Evolutionary conservation across 2,329 filamentous ascomycete species (phyloP).

Genomic region (Botryotinia globosa): DNA sequence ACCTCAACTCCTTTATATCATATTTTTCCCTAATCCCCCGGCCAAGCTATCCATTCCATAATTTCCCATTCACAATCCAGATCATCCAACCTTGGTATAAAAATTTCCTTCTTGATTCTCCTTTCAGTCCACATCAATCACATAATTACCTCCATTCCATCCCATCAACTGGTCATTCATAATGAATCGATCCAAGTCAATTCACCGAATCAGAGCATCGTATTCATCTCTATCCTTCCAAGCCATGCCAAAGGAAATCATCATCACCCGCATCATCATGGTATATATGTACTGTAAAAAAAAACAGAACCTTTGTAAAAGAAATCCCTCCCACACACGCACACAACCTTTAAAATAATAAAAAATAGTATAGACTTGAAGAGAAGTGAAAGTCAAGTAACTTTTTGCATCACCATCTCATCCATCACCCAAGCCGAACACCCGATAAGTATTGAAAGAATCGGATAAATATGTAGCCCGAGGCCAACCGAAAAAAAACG

Average conservation of each 20-base stretch:
- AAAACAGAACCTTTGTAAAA: not conserved
- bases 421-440: not conserved
- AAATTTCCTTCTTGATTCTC: not conserved
- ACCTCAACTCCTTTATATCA: not conserved
- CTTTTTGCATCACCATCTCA: conserved; percentile 4
- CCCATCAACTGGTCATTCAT: not conserved
- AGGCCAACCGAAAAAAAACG: not conserved
- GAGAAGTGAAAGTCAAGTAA: not conserved
- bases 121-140: not conserved
- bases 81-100: conserved; percentile 1
- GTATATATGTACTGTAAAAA: not conserved
- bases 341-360: not conserved
- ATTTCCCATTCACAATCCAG: not conserved
- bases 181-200: not conserved
- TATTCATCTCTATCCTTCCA: not conserved
- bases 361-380: conserved; percentile 2
- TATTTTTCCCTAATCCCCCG: not conserved
- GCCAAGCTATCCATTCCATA: not conserved
- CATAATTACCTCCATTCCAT: not conserved
- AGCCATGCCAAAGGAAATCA: not conserved
- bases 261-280: not conserved
- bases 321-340: not conserved
- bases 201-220: not conserved
- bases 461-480: not conserved
- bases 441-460: not conserved